phyloP scores from a whole-genome alignment of 2,329 filamentous ascomycete genomes.

The Xylaria sp. region DNA sequence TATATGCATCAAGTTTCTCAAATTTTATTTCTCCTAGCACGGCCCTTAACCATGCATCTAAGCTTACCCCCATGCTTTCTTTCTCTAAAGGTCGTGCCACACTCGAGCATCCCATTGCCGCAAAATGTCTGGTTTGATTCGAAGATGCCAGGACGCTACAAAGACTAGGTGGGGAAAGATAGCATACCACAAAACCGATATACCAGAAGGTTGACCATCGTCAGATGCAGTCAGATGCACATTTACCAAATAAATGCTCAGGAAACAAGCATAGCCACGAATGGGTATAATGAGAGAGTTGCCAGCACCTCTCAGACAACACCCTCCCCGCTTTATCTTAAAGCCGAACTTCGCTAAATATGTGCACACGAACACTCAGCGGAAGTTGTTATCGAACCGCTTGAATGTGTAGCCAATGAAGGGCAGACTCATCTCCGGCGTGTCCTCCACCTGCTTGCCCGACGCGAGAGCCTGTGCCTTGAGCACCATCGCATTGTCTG shows the following conservation, averaged over 20 bases:
- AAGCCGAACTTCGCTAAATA: not conserved
- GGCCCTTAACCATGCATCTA: not conserved
- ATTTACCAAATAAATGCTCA: constrained; percentile 20
- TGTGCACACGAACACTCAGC: constrained; percentile 52
- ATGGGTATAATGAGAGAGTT: constrained; percentile 10
- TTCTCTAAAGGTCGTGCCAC: not conserved
- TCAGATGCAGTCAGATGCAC: constrained; percentile 20
- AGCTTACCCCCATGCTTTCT: constrained; percentile 2
- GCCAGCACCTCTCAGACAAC: constrained; percentile 23
- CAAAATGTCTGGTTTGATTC: not conserved
- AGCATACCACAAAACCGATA: not conserved
- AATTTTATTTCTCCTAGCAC: not conserved
- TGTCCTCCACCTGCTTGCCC: constrained; percentile 74
- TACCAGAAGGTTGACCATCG: constrained; percentile 14
- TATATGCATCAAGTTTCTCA: not conserved
- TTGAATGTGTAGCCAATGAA: constrained; percentile 99
- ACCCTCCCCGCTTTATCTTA: not conserved
- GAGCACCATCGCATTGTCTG: constrained; percentile 87
- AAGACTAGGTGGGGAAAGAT: not conserved
- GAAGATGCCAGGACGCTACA: constrained; percentile 14
- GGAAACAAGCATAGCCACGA: not conserved
- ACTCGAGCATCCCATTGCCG: not conserved
- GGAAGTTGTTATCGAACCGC: constrained; percentile 83
- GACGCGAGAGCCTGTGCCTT: constrained; percentile 83
- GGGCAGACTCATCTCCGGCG: constrained; percentile 93